Percentiles rank a stretch among this genome's conserved stretches.
Evolutionary conservation across 306 rosid species (phyloP).

Genomic region (Quercus aquifolioides): DNA sequence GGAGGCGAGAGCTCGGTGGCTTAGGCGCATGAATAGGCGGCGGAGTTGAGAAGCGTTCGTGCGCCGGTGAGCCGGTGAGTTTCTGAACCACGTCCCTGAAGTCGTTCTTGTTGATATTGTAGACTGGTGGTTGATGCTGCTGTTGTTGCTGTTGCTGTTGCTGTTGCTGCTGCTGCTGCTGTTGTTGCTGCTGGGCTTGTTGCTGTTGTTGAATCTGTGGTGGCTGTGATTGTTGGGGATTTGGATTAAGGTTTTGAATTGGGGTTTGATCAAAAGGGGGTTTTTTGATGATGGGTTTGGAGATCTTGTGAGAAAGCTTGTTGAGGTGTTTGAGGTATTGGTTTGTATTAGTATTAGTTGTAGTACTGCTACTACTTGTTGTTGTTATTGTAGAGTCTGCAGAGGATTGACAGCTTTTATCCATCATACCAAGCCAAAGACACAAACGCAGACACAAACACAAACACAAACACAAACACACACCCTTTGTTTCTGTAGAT

Average conservation of each 20-base stretch:
- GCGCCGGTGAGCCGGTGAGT: conserved; percentile 95
- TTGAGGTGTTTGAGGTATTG: conserved; percentile 70
- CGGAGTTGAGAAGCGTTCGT: conserved; percentile 70
- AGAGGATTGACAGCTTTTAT: conserved; percentile 47
- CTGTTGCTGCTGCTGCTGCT: not conserved
- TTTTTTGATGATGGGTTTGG: conserved; percentile 60
- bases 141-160: conserved; percentile 33
- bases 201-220: conserved; percentile 1
- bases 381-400: conserved; percentile 24
- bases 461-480: too few relatives aligned
- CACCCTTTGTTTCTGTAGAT: conserved; percentile 10
- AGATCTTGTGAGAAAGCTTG: conserved; percentile 93
- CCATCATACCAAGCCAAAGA: conserved; percentile 14
- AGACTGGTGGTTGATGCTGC: conserved; percentile 94
- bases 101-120: conserved; percentile 93
- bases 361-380: not conserved
- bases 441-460: not conserved
- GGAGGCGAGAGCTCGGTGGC: conserved; percentile 83
- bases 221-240: conserved; percentile 3
- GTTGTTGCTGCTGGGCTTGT: not conserved
- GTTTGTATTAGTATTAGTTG: not conserved
- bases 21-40: conserved; percentile 82
- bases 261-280: conserved; percentile 39
- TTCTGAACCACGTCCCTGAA: conserved; percentile 95
- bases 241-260: not conserved